Evolutionary conservation across 2,329 filamentous ascomycete genomes (phyloP).

Genomic region (Pseudogymnoascus pannorum): DNA sequence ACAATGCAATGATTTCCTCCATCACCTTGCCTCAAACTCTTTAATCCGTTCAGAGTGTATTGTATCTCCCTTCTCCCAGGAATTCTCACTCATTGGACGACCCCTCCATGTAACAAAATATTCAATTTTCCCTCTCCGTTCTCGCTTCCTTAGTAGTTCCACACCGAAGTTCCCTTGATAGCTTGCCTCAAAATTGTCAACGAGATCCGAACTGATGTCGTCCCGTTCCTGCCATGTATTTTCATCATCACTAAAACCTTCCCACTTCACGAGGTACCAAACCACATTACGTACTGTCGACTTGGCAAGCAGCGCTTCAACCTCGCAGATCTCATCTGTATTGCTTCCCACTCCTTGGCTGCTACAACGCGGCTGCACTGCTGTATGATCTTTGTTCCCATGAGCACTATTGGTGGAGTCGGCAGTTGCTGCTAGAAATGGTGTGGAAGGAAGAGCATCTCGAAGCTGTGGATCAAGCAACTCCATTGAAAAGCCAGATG

Average conservation of each 20-base stretch:
- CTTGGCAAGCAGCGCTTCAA: slow-evolving; percentile 20
- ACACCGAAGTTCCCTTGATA: slow-evolving; percentile 19
- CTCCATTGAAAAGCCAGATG: slow-evolving; percentile 14
- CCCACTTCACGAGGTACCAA: slow-evolving; percentile 21
- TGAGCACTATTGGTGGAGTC: not conserved
- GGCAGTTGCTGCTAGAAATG: slow-evolving; percentile 11
- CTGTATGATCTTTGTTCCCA: not conserved
- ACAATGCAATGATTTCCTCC: slow-evolving; percentile 1
- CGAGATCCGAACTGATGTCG: slow-evolving; percentile 14
- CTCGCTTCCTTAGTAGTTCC: slow-evolving; percentile 17
- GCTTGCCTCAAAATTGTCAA: slow-evolving; percentile 15
- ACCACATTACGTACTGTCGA: slow-evolving; percentile 17
- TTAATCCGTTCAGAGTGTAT: slow-evolving; percentile 13
- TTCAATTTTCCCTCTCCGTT: slow-evolving; percentile 10
- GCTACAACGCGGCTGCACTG: not conserved
- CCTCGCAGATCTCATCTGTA: slow-evolving; percentile 15
- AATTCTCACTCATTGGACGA: slow-evolving; percentile 15
- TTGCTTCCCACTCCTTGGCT: not conserved
- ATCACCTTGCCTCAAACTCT: slow-evolving; percentile 12
- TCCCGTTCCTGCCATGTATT: slow-evolving; percentile 19
- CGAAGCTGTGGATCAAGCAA: slow-evolving; percentile 16
- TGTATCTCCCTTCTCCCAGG: slow-evolving; percentile 15
- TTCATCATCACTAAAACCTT: slow-evolving; percentile 16
- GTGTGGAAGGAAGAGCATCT: slow-evolving; percentile 15
- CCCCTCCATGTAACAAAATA: slow-evolving; percentile 16